Evolutionary conservation across 306 rosid species (phyloP), one percentile per base, ranked within the genome.

Genomic region (Lotus japonicus): DNA sequence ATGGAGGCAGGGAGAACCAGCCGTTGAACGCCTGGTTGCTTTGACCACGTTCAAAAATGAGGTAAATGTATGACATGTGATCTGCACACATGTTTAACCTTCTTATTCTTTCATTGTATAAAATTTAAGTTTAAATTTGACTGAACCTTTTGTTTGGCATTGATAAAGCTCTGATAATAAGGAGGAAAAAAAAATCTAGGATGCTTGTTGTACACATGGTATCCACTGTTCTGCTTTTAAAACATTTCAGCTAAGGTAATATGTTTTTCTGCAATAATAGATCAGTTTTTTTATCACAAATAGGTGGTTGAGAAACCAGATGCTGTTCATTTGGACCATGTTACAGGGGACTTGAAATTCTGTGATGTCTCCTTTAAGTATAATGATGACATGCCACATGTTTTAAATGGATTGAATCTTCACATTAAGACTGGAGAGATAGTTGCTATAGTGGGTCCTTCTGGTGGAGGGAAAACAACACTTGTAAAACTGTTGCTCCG

Each of bases 381-480:
- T 52, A 79, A 78, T 56, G 84, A 83, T 48, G 78, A 75, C 61
- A 64, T 33, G 85, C 85, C 92, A 31, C 81, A 66, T 38, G 61
- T 92, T 74, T 77, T 92, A 65, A 82, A 87, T 39, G 87, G 83
- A 53, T 60, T 92, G 79, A 84, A 86, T 81, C 89, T 89, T 71
- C 88, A 87, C 61, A 76, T 89, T 52, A 76, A 72, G 75, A 85
- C 89, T 17, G 98, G 98, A 70, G 98, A 89, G 81, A 89, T 91
- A 63, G 89, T 89, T 75, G 96, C 98, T 42, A 79, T 92, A 31
- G 85, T 92, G 18, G 98, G 98, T 59, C 91, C 98, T 57, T 92
- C 96, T 21, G 98, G 98, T 49, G 96, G 98, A 61, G 98, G 98
- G 79, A 92, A 92, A 86, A 79, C 98, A 26, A 89, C 98, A 72